Conservation (phyloP, 148 eudicot species). For the Arbutus unedo region DNA sequence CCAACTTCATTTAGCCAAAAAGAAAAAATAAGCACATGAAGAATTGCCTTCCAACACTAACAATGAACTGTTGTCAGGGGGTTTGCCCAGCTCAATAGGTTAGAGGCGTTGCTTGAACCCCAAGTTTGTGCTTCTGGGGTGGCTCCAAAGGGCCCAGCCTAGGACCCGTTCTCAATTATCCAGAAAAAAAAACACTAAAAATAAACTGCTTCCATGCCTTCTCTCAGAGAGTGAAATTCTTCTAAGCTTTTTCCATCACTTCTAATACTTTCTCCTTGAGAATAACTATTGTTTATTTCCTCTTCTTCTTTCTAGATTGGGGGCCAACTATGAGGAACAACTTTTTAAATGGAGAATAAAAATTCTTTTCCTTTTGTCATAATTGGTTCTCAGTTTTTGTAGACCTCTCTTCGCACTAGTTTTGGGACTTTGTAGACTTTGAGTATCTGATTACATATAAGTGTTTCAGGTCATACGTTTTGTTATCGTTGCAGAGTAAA, state of each 20-base stretch:
- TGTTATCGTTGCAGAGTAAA: neutral
- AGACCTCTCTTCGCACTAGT: neutral
- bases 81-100: too few species aligned
- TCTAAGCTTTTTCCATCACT: neutral
- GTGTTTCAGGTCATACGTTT: neutral
- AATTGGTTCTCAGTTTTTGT: neutral
- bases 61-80: too few species aligned
- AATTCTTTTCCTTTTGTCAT: neutral
- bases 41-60: neutral
- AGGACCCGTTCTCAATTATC: too few species aligned
- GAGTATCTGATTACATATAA: neutral
- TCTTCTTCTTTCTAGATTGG: neutral
- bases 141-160: too few species aligned
- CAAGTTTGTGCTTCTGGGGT: too few species aligned
- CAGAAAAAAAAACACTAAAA: neutral
- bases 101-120: too few species aligned
- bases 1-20: neutral
- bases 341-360: neutral
- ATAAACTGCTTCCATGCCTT: neutral
- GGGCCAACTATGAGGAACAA: neutral
- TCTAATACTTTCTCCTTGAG: neutral
- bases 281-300: neutral
- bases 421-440: neutral
- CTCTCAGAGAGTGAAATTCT: neutral
- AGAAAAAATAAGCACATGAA: neutral